phyloP scores from a whole-genome alignment of 2,329 filamentous ascomycete genomes.

The Hymenoscyphus fructigenus region DNA sequence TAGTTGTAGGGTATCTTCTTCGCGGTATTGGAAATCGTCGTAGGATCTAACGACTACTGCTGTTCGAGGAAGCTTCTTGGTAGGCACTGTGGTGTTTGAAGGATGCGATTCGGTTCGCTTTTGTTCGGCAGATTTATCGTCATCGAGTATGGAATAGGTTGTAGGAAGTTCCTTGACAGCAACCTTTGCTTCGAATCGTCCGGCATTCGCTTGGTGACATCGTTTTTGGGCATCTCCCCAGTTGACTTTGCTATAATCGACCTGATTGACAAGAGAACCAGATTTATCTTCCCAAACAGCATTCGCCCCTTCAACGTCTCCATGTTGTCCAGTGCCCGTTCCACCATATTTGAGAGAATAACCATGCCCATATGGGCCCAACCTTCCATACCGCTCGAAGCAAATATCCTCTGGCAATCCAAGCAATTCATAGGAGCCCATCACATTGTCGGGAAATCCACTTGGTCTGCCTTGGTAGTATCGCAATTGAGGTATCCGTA shows the following conservation, averaged over 20 bases:
- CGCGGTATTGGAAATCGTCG: slow-evolving; percentile 75
- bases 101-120: slow-evolving; percentile 6
- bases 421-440: slow-evolving; percentile 84
- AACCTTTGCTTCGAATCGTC: slow-evolving; percentile 54
- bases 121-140: slow-evolving; percentile 5
- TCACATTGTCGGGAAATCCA: slow-evolving; percentile 80
- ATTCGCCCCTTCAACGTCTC: slow-evolving; percentile 78
- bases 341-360: slow-evolving; percentile 79
- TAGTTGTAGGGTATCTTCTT: slow-evolving; percentile 78
- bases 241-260: slow-evolving; percentile 74
- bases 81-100: slow-evolving; percentile 10
- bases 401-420: slow-evolving; percentile 82
- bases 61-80: slow-evolving; percentile 54
- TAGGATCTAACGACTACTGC: slow-evolving; percentile 81
- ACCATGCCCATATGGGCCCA: slow-evolving; percentile 86
- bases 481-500: slow-evolving; percentile 68
- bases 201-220: slow-evolving; percentile 69
- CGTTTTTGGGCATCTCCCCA: slow-evolving; percentile 78
- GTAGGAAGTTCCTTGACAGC: slow-evolving; percentile 15
- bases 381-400: slow-evolving; percentile 86
- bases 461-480: slow-evolving; percentile 76
- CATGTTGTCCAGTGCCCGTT: slow-evolving; percentile 79
- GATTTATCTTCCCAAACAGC: slow-evolving; percentile 66
- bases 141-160: slow-evolving; percentile 24
- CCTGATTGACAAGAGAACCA: slow-evolving; percentile 49